These are phyloP conservation scores for Gossypium aridum DNA, from an alignment of 441 rosid genomes.

Conservation along the genomic window DNA sequence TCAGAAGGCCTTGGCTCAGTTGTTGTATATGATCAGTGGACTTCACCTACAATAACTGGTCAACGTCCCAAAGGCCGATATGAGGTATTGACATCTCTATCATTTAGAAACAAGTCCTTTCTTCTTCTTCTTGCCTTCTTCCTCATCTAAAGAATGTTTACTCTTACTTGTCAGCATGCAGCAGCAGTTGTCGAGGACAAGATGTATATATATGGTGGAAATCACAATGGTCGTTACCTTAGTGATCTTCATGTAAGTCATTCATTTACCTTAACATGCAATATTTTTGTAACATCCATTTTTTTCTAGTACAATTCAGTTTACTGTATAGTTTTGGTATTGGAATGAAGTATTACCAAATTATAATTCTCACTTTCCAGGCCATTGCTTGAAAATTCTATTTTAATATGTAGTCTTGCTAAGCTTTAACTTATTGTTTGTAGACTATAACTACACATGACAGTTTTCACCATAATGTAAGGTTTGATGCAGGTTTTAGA, in stretches of 20 bases:
- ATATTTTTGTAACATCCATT: neutral
- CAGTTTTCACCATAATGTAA: slow-evolving; percentile 14
- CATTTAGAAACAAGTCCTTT: too few relatives aligned
- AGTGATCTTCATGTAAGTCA: slow-evolving; percentile 87
- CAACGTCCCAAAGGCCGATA: slow-evolving; percentile 86
- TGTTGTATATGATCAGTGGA: slow-evolving; percentile 89
- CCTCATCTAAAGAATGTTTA: slow-evolving; percentile 21
- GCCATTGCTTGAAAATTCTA: neutral
- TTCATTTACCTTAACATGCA: slow-evolving; percentile 15
- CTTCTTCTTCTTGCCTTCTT: too few relatives aligned
- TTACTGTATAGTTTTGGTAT: neutral
- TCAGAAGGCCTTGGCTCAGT: slow-evolving; percentile 69
- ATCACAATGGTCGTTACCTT: slow-evolving; percentile 96
- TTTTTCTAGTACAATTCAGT: neutral
- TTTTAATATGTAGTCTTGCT: neutral
- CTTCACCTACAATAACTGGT: slow-evolving; percentile 68
- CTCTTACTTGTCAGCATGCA: slow-evolving; percentile 65
- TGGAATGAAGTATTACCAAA: neutral
- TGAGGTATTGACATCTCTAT: slow-evolving; percentile 74
- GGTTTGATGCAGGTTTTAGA: slow-evolving; percentile 68
- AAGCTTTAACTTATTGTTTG: neutral
- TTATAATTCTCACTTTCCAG: neutral
- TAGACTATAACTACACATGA: neutral
- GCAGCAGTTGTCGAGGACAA: slow-evolving; percentile 85
- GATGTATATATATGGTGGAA: slow-evolving; percentile 95